Base-by-base conservation (phyloP, 2,329 filamentous ascomycete genomes). In the Reticulascus tulasneorum region DNA sequence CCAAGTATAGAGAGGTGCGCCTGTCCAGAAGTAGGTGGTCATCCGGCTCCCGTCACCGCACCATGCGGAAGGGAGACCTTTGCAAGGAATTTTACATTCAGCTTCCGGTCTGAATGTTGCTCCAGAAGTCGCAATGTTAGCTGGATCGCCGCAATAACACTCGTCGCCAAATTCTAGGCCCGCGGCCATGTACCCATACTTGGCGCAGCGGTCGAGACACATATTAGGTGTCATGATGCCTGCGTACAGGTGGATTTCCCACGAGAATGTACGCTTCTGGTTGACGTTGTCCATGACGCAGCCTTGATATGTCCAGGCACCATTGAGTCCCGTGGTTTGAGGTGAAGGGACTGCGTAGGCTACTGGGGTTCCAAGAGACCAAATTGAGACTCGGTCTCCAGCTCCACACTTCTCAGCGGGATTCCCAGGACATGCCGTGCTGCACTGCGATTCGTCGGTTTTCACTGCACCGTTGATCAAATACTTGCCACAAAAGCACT, bases 121-220 rank as follows among this genome's bases (percentile, higher is more conserved):
- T 4, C 65, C 67, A 2, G 56, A 54, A 3, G 51, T 56, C 12
- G 51, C 51, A 27, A 77, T 59, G 38, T 75, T 66, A n/a, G 52
- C 48, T 1, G 67, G 62, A 47, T 79, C 74, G 21, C 76, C 72
- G 48, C 77, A 79, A 54, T 68, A 67, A 53, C 74, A 77, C 49
- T 78, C 73, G 15, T 68, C 55, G 17, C 74, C 73, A 38, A 77
- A 79, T 51, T 78, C 73, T 40, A 80, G 60, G 17, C 75, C 77
- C 19, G 64, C 77, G 11, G 75, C 73, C 50, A 65, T 64, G 52
- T 77, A 80, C 15, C 75, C 75, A 47, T 66, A 79, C 39, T 63
- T 52, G 21, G 61, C 63, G 48, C 77, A 81, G 24, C 63, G 63
- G 38, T 62, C 52, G 10, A 78, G 64, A 47, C 76, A 79, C 47